These are phyloP conservation scores for Tylopilus rubrobrunneus DNA, from an alignment of 768 basidiomycete genomes.

Conservation along the genomic window DNA sequence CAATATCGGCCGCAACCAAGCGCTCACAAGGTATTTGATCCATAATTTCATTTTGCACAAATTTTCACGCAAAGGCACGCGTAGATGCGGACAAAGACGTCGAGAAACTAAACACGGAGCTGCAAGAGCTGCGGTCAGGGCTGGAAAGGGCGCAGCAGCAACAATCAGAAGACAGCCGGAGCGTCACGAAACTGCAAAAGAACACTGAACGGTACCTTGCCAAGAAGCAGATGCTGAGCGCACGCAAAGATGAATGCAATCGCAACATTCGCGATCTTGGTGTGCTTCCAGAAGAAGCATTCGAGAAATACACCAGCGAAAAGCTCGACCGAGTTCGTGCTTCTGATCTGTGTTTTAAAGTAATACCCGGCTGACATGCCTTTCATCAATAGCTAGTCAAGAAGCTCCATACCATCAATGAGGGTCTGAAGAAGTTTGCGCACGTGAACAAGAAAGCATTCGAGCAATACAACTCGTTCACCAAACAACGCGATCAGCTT, in stretches of 20 bases:
- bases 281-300: slow-evolving; percentile 95
- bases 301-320: slow-evolving; percentile 87
- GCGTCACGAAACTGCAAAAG: slow-evolving; percentile 90
- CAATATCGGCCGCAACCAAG: slow-evolving; percentile 61
- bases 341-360: background rate
- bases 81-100: slow-evolving; percentile 69
- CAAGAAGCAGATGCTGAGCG: slow-evolving; percentile 81
- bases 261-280: slow-evolving; percentile 95
- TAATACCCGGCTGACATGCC: background rate
- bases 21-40: slow-evolving; percentile 52
- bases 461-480: slow-evolving; percentile 97
- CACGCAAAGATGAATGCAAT: slow-evolving; percentile 91
- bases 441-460: slow-evolving; percentile 99
- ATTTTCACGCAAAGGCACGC: background rate
- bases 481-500: slow-evolving; percentile 93
- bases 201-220: slow-evolving; percentile 91
- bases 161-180: slow-evolving; percentile 82
- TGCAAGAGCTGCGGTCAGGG: slow-evolving; percentile 62
- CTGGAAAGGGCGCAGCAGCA: slow-evolving; percentile 77
- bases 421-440: slow-evolving; percentile 91
- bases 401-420: slow-evolving; percentile 88
- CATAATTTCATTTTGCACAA: background rate
- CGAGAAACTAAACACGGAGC: slow-evolving; percentile 55
- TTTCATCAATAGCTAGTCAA: slow-evolving; percentile 68
- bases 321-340: slow-evolving; percentile 77